These are phyloP conservation scores for Auricularia auricula-judae DNA, from an alignment of 768 basidiomycete genomes.

Conservation along the genomic window DNA sequence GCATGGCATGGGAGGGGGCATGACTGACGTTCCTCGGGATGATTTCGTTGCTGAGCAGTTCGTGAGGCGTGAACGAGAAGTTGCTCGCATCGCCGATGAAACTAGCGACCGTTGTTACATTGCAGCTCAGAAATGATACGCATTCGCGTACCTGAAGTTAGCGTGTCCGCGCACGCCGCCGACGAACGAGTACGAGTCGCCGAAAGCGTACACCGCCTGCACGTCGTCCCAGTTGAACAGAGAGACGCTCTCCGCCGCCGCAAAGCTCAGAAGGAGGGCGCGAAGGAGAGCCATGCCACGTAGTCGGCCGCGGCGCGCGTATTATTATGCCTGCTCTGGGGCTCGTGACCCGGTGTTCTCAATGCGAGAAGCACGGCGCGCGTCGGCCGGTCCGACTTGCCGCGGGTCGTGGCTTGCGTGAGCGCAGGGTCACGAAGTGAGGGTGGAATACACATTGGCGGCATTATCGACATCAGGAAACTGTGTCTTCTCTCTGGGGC, in stretches of 20 bases:
- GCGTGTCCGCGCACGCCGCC: constrained; percentile 35
- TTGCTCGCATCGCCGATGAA: constrained; percentile 39
- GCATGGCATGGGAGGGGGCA: neutral
- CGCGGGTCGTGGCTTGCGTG: too few species aligned
- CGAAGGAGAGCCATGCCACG: too few species aligned
- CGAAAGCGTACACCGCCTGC: constrained; percentile 40
- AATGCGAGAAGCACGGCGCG: too few species aligned
- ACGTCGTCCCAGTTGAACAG: constrained; percentile 25
- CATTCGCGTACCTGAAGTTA: constrained; percentile 34
- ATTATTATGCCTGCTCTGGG: too few species aligned
- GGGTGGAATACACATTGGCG: too few species aligned
- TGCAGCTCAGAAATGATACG: too few species aligned
- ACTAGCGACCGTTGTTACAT: constrained; percentile 14
- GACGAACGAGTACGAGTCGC: constrained; percentile 47
- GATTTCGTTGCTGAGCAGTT: constrained; percentile 34
- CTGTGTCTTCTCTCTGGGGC: too few species aligned
- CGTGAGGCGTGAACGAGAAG: constrained; percentile 29
- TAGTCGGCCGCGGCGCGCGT: too few species aligned
- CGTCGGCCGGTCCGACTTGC: too few species aligned
- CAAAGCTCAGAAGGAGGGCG: neutral
- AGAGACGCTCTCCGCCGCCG: constrained; percentile 16
- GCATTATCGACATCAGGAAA: too few species aligned
- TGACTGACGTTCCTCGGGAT: constrained; percentile 29
- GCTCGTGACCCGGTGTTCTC: too few species aligned
- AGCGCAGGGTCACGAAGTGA: too few species aligned